Base-by-base conservation (phyloP, 2,329 filamentous ascomycete genomes). In the Bipolaris victoriae region DNA sequence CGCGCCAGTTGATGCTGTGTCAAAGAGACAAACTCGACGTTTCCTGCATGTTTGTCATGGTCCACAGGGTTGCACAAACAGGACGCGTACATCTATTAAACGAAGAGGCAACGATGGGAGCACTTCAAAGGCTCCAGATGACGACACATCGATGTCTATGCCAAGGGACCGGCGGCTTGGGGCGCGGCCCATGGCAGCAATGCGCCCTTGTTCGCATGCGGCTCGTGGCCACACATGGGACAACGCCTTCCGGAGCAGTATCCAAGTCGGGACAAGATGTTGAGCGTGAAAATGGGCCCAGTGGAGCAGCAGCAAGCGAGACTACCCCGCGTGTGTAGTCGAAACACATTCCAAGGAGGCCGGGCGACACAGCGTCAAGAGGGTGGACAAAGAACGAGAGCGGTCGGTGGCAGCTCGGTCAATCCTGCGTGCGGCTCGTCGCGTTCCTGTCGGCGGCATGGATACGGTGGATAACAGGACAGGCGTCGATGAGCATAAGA, bases 381-480 rank as follows among this genome's bases (percentile, higher is more conserved):
- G 20, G 53, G 29, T 49, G 45, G 50, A 63, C 49, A 57, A 63
- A 61, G 57, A 52, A 55, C 35, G 44, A 37, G 20, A 33, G 29
- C 49, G 33, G 35, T 49, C 18, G 46, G 53, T 57, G 51, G 50
- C 55, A 48, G 29, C 18, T 16, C 18, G 57, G 35, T 24, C 36
- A 7, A 49, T 50, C 45, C 43, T 46, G 55, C 37, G 46, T 48
- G 49, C 52, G 43, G 43, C 43, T 31, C 36, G 50, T 40, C 57
- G 49, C 36, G 52, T 43, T 55, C 51, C 54, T 41, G 54, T 46
- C 47, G 29, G 58, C 49, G 55, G 46, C 36, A 22, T 43, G 49
- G 49, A 44, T 20, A 53, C 56, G 49, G 47, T 47, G 35, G 51
- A 20, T 51, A 51, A 58, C 46, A 65, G 60, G 58, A 57, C 31